Evolutionary conservation across 202 grass and related monocot genomes (phyloP), one percentile per base, ranked within the genome.

Genomic region (Carex arenaria): DNA sequence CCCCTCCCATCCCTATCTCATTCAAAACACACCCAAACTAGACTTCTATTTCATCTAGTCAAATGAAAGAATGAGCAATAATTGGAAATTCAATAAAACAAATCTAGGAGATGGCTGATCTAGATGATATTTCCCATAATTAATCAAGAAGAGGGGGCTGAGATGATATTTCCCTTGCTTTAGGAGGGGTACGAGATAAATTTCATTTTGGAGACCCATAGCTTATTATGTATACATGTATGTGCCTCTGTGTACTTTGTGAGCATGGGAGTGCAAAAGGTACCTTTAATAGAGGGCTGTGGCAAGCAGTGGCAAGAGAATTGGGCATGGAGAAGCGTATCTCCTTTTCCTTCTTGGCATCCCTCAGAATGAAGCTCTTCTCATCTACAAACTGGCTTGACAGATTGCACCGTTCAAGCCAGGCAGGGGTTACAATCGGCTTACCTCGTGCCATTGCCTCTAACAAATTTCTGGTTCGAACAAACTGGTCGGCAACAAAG

Each of bases 401-500:
- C 67, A 89, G 85, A 84, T 90, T 85, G 72, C 96, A 98, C 59
- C 77, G 87, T 90, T 98, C 91, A 69, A 98, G 96, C 96, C 96
- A 99, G 85, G 85, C 84, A 18, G 93, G 89, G 49, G 86, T 95
- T 61, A 99, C 89, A 15, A 99, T 85, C 67, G 62, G 88, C 73
- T 96, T 99, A 66, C 96, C 96, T 57, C 89, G 66, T 40, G 96
- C 72, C 72, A 99, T 92, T 85, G 96, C 93, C 87, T 99, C 93
- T 84, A 99, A 86, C 88, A 99, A 90, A 64, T 99, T 99, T 90
- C 66, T 91, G 80, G 96, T 99, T 60, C 91, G 91, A 87, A 84
- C 88, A 90, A 99, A 99, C 79, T 89, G 84, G 86, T 96, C 85
- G 45, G 87, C 82, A 51, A 99, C 93, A 86, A 99, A 99, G 76